Evolutionary conservation across 371 early-diverging fungal species (phyloP).

Genomic region (Apophysomyces elegans): DNA sequence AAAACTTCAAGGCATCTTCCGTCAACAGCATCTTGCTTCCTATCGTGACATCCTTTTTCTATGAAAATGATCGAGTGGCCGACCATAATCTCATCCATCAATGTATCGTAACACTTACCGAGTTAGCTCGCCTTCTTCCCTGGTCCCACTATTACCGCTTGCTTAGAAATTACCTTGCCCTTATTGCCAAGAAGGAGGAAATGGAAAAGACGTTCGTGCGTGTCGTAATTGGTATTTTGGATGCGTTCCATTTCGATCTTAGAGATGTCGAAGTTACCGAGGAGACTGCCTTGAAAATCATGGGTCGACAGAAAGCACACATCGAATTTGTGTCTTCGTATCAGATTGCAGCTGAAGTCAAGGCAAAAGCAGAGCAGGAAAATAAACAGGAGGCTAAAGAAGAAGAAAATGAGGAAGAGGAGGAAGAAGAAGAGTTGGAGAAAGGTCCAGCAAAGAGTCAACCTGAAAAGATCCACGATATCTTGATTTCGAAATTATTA

Average conservation of each 20-base stretch:
- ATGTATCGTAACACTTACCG: constrained; percentile 74
- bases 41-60: constrained; percentile 81
- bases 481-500: constrained; percentile 70
- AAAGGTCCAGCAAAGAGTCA: constrained; percentile 28
- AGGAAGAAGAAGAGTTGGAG: constrained; percentile 34
- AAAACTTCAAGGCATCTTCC: constrained; percentile 54
- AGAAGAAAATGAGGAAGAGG: constrained; percentile 31
- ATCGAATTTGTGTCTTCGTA: constrained; percentile 51
- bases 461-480: constrained; percentile 68
- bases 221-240: constrained; percentile 79
- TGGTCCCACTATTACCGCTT: constrained; percentile 87
- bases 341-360: constrained; percentile 40
- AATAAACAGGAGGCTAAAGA: constrained; percentile 38
- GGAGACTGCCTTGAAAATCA: constrained; percentile 44
- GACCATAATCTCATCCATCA: constrained; percentile 84
- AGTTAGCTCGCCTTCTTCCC: constrained; percentile 67
- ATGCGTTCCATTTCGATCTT: constrained; percentile 90
- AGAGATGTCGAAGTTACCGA: constrained; percentile 54
- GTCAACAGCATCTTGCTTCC: constrained; percentile 85
- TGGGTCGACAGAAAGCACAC: constrained; percentile 45
- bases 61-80: constrained; percentile 68
- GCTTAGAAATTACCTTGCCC: constrained; percentile 71
- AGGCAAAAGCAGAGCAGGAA: constrained; percentile 14
- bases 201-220: constrained; percentile 82
- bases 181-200: constrained; percentile 65